Percentiles rank a stretch among this genome's conserved stretches.
phyloP scores from a whole-genome alignment of 768 basidiomycete species.

The Phaeolepiota aurea region DNA sequence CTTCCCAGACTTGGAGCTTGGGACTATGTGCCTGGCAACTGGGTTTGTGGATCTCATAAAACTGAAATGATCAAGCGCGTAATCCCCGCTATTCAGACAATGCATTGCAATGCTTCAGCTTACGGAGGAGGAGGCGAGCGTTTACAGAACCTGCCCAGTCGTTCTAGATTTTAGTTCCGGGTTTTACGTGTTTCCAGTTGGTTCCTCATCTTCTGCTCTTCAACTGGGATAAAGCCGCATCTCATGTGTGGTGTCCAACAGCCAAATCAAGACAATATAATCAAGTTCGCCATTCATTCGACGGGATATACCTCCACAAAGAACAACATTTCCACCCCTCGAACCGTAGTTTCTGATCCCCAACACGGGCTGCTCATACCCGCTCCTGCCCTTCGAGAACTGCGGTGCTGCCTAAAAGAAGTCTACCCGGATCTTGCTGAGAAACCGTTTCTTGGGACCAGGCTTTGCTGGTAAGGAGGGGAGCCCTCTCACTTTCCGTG shows the following conservation, averaged over 20 bases:
- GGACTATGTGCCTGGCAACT: constrained; percentile 57
- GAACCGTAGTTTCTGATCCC: constrained; percentile 60
- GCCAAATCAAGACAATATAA: constrained; percentile 59
- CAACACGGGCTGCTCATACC: constrained; percentile 61
- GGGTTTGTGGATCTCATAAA: constrained; percentile 41
- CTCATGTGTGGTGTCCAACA: constrained; percentile 18
- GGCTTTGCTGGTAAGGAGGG: constrained; percentile 76
- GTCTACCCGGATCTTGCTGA: constrained; percentile 75
- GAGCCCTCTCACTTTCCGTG: constrained; percentile 1
- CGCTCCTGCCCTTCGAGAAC: constrained; percentile 30
- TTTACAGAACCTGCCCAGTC: constrained; percentile 58
- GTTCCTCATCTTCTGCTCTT: constrained; percentile 11
- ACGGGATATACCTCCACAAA: constrained; percentile 59
- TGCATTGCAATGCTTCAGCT: constrained; percentile 72
- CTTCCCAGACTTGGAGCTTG: constrained; percentile 52
- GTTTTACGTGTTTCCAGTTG: constrained; percentile 80
- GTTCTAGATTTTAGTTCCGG: constrained; percentile 65
- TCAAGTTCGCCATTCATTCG: constrained; percentile 76
- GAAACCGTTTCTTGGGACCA: constrained; percentile 62
- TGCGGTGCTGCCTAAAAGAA: constrained; percentile 43
- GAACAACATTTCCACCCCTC: constrained; percentile 59
- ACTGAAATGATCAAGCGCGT: background rate
- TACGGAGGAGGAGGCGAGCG: constrained; percentile 53
- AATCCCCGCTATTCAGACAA: constrained; percentile 46
- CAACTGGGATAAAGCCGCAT: constrained; percentile 1